Percentiles rank a stretch among this genome's conserved stretches.
phyloP scores from a whole-genome alignment of 108 stramenopile species.

The Nannochloropsis salina region DNA sequence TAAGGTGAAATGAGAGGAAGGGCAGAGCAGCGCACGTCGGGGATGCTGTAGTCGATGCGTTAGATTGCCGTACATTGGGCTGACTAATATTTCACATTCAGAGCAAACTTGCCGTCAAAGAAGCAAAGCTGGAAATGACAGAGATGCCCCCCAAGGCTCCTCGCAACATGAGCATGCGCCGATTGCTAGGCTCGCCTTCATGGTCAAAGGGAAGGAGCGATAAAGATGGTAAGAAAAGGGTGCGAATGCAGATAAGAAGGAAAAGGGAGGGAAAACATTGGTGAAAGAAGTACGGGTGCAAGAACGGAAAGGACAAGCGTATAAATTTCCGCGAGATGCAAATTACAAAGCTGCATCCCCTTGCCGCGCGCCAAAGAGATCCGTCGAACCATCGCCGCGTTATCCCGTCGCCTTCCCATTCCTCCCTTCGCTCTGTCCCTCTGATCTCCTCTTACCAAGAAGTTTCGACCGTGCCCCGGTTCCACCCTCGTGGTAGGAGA shows the following conservation, averaged over 20 bases:
- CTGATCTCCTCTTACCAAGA: neutral
- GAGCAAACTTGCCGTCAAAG: neutral
- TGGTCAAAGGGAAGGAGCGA: neutral
- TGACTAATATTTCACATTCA: too few species aligned
- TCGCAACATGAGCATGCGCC: neutral
- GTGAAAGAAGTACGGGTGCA: too few species aligned
- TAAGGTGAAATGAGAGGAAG: neutral
- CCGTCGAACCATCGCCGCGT: too few species aligned
- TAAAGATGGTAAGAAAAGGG: neutral
- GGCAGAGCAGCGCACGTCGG: neutral
- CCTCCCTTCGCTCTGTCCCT: neutral
- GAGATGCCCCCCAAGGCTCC: neutral
- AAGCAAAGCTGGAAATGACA: neutral
- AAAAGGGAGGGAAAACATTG: too few species aligned
- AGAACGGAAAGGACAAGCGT: too few species aligned
- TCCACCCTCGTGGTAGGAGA: neutral
- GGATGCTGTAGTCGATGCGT: too few species aligned
- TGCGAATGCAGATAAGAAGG: neutral
- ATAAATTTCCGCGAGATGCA: too few species aligned
- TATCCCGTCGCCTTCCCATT: neutral
- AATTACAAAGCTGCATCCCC: too few species aligned
- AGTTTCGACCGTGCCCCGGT: neutral
- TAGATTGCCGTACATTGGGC: too few species aligned
- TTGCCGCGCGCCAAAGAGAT: too few species aligned
- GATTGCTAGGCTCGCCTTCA: neutral